These are phyloP conservation scores for Penicillium verhagenii DNA, from an alignment of 495 filamentous ascomycete genomes.

Conservation along the genomic window DNA sequence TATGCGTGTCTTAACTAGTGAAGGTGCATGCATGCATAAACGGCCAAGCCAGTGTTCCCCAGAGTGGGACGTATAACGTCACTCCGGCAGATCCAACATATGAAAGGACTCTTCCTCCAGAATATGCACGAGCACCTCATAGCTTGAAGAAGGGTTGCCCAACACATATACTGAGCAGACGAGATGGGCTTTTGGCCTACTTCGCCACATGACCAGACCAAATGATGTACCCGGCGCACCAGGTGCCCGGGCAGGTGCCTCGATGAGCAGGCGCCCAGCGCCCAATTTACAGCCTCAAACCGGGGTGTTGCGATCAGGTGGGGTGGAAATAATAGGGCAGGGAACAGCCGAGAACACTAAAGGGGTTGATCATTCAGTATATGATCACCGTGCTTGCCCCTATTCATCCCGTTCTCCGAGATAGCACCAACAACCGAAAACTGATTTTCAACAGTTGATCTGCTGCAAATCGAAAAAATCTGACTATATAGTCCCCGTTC, in stretches of 20 bases:
- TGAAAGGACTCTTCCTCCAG: too few relatives aligned
- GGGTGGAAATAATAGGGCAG: neutral
- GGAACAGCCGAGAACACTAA: constrained; percentile 8
- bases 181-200: neutral
- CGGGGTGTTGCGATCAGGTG: constrained; percentile 3
- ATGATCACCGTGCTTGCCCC: constrained; percentile 27
- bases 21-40: too few relatives aligned
- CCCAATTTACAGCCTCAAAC: constrained; percentile 8
- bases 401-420: constrained; percentile 13
- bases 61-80: too few relatives aligned
- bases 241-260: neutral
- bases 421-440: constrained; percentile 6
- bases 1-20: too few relatives aligned
- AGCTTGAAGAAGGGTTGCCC: neutral
- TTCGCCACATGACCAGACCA: constrained; percentile 10
- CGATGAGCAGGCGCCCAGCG: neutral
- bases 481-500: neutral
- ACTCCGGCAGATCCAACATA: too few relatives aligned
- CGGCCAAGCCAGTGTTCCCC: too few relatives aligned
- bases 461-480: neutral
- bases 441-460: neutral
- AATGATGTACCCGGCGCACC: constrained; percentile 11
- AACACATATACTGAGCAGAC: neutral
- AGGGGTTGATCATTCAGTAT: constrained; percentile 21
- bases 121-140: neutral